Evolutionary conservation across 2,329 filamentous ascomycete genomes (phyloP).

Genomic region (Talaromyces rugulosus): DNA sequence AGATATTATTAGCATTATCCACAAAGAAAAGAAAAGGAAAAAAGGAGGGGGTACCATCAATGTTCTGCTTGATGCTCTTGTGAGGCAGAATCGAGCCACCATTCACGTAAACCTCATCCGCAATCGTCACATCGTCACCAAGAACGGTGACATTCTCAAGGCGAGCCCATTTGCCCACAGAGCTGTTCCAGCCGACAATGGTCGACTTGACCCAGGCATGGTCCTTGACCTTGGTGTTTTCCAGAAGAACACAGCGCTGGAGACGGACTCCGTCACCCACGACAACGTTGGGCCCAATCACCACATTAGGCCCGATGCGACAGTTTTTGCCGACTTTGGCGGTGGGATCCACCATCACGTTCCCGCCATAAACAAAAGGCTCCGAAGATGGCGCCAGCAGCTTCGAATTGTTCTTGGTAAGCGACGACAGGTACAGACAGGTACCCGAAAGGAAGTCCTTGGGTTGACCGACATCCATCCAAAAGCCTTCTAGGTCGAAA

Average conservation of each 20-base stretch:
- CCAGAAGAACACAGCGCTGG: slow-evolving; percentile 85
- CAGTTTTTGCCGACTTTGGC: slow-evolving; percentile 98
- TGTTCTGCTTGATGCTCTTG: slow-evolving; percentile 98
- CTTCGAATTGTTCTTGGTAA: slow-evolving; percentile 86
- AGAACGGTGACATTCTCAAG: slow-evolving; percentile 98
- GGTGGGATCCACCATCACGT: slow-evolving; percentile 88
- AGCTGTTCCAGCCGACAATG: slow-evolving; percentile 98
- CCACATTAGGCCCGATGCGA: slow-evolving; percentile 95
- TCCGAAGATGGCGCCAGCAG: slow-evolving; percentile 69
- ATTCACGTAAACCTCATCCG: slow-evolving; percentile 98
- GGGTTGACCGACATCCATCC: slow-evolving; percentile 98
- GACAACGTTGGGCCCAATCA: slow-evolving; percentile 87
- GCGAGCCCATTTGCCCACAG: slow-evolving; percentile 89
- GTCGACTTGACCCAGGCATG: slow-evolving; percentile 99
- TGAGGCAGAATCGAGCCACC: slow-evolving; percentile 91
- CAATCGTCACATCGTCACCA: slow-evolving; percentile 95
- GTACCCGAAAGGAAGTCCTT: slow-evolving; percentile 98
- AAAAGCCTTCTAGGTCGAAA: slow-evolving; percentile 95
- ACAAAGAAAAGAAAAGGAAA: neutral
- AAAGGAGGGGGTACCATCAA: slow-evolving; percentile 61
- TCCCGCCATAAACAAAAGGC: slow-evolving; percentile 84
- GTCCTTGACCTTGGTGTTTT: slow-evolving; percentile 92
- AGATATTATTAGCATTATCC: slow-evolving; percentile 6
- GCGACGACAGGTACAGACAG: slow-evolving; percentile 89
- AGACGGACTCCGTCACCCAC: slow-evolving; percentile 91